Evolutionary conservation across 208 protist genomes (phyloP), one percentile per base, ranked within the genome.

Genomic region (Porcisia hertigi): DNA sequence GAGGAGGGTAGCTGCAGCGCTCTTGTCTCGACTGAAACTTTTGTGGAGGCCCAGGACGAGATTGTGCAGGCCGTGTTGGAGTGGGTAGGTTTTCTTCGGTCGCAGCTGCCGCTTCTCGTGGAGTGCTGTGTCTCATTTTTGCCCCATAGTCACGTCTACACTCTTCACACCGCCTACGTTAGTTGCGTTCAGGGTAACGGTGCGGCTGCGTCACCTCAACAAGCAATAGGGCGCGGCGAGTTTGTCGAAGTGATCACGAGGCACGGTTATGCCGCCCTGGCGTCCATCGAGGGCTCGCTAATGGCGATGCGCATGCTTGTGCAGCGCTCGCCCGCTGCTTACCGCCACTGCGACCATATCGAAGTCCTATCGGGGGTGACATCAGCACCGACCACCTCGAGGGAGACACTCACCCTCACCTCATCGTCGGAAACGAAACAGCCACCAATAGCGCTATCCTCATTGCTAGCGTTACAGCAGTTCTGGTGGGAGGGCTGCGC

Each of bases 401-500:
- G 30, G 53, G 67, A 71, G 25, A 25, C 9, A 30, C 47, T 47
- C 30, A 45, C 3, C 52, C 16, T 60, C 30, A 55, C 47, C 69
- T 18, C 34, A 7, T 16, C 53, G 25, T 25, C 30, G 65, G 55
- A 73, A 39, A 25, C 41, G 49, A 45, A 54, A 14, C 43, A 20
- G 59, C 18, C 12, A 9, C 20, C 49, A 5, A 55, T 67, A 7
- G 70, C 75, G 9, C 20, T 75, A 25, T 34, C 30, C 47, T 86
- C 85, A 79, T 67, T 93, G 34, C 52, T 91, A 2, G 84, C 87
- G 9, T 54, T 91, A 12, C 85, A 94, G 55, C 71, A 80, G 43
- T 91, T 96, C 69, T 90, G 88, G 86, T 90, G 87, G 89, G 86
- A 91, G 54, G 92, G 89, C 49, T 84, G 87, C 71, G 57, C 59